These are phyloP conservation scores for Elsinoe ampelina DNA, from an alignment of 2,329 filamentous ascomycete species.

Conservation along the genomic window DNA sequence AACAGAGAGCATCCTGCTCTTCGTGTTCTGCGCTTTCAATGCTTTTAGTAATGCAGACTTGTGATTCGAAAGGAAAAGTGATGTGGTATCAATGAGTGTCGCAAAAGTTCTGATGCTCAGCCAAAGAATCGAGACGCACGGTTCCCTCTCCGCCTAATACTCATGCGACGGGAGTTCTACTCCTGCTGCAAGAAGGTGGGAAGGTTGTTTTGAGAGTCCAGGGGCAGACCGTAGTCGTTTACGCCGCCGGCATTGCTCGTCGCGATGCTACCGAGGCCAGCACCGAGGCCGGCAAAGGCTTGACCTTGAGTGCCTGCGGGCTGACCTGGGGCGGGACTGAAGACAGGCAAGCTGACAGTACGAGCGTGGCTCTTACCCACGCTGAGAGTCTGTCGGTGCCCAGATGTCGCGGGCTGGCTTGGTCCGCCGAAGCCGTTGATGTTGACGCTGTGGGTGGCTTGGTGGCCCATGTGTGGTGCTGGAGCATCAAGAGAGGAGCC, in stretches of 20 bases:
- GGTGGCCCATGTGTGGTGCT: constrained; percentile 41
- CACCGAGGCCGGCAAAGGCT: constrained; percentile 49
- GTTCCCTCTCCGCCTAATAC: neutral
- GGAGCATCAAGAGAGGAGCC: constrained; percentile 25
- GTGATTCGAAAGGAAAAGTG: neutral
- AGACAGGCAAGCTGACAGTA: constrained; percentile 77
- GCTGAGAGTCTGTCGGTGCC: constrained; percentile 13
- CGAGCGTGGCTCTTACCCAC: constrained; percentile 49
- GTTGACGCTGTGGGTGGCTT: constrained; percentile 43
- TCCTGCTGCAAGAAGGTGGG: constrained; percentile 9
- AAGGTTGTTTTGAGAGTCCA: neutral
- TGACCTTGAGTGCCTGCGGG: constrained; percentile 32
- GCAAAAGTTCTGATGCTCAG: no score
- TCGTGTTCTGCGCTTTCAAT: constrained; percentile 10
- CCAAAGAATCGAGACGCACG: neutral
- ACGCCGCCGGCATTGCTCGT: constrained; percentile 10
- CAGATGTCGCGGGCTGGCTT: constrained; percentile 23
- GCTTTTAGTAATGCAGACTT: constrained; percentile 21
- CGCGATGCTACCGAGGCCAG: constrained; percentile 48
- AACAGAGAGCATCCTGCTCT: neutral
- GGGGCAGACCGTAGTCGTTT: neutral
- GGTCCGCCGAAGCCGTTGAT: constrained; percentile 34
- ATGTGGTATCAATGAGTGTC: neutral
- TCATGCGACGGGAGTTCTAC: neutral
- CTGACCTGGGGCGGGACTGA: constrained; percentile 40